These are phyloP conservation scores for Vararia minispora DNA, from an alignment of 768 basidiomycete genomes.

Conservation along the genomic window DNA sequence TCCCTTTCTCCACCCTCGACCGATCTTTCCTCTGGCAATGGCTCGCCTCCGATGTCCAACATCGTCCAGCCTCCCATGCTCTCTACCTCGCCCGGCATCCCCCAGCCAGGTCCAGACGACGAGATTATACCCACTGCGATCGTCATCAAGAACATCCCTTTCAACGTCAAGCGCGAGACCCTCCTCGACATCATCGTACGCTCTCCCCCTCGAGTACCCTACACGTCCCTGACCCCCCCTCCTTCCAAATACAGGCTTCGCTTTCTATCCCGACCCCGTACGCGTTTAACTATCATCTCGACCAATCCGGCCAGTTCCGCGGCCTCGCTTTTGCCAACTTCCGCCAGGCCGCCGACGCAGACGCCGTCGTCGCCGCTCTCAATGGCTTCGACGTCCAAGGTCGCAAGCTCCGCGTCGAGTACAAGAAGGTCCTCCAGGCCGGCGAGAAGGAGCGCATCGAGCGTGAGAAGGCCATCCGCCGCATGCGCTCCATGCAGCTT, in stretches of 20 bases:
- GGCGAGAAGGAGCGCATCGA: conserved; percentile 99
- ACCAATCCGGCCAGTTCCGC: conserved; percentile 92
- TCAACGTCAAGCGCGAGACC: conserved; percentile 95
- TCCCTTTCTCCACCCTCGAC: conserved; percentile 79
- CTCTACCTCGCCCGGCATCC: conserved; percentile 39
- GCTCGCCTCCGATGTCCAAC: conserved; percentile 54
- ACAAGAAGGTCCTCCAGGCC: conserved; percentile 98
- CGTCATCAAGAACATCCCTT: conserved; percentile 99
- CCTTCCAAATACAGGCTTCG: conserved; percentile 47
- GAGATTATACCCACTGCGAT: conserved; percentile 98
- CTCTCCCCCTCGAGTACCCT: conserved; percentile 15
- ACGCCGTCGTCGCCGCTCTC: conserved; percentile 89
- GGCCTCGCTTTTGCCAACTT: conserved; percentile 99
- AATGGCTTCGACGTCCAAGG: conserved; percentile 96
- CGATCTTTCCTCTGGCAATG: conserved; percentile 81
- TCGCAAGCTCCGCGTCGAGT: conserved; percentile 95
- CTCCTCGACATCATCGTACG: conserved; percentile 92
- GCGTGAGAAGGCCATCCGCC: conserved; percentile 92
- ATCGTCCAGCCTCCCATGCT: conserved; percentile 32
- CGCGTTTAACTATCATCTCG: conserved; percentile 99
- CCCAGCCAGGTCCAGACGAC: conserved; percentile 54
- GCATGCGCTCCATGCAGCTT: conserved; percentile 96
- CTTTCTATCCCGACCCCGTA: conserved; percentile 93
- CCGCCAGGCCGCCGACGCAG: conserved; percentile 81
- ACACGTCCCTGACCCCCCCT: neutral